phyloP scores from a whole-genome alignment of 2,329 filamentous ascomycete species.

The Pyricularia grisea region DNA sequence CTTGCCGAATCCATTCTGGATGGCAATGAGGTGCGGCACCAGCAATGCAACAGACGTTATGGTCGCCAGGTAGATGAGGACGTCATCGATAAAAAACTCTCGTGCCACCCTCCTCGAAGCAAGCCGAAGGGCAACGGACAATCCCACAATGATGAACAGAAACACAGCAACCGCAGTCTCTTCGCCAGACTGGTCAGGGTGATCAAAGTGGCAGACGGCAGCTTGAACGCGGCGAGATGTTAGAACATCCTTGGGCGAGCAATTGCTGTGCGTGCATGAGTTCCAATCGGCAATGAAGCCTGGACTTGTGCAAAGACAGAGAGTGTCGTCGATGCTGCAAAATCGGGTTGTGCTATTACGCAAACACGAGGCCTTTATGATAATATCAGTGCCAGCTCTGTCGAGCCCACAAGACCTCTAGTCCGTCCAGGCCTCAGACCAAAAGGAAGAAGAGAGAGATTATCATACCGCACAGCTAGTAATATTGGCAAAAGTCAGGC shows the following conservation, averaged over 20 bases:
- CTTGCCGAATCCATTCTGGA: conserved; percentile 7
- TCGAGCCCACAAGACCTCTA: too few relatives aligned
- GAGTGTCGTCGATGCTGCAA: not conserved
- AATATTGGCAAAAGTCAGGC: not conserved
- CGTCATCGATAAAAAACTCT: conserved; percentile 2
- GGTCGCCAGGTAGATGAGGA: not conserved
- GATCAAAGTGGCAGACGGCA: not conserved
- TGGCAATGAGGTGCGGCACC: not conserved
- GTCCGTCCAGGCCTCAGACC: not conserved
- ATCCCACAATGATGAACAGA: not conserved
- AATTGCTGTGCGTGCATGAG: conserved; percentile 7
- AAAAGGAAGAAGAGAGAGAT: not conserved
- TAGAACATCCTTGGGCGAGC: conserved; percentile 6
- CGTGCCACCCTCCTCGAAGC: not conserved
- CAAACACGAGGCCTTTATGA: not conserved
- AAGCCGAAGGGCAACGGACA: not conserved
- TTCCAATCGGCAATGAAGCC: not conserved
- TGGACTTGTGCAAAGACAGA: not conserved
- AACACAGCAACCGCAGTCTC: not conserved
- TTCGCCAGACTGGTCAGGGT: not conserved
- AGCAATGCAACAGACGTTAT: not conserved
- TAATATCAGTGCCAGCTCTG: not conserved
- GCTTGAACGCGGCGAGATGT: not conserved
- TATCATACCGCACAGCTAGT: not conserved
- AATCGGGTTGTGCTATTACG: too few relatives aligned